Percentiles rank a stretch among this genome's conserved stretches.
Evolutionary conservation across 2,329 filamentous ascomycete genomes (phyloP).

Genomic region (Cordyceps cicadae): DNA sequence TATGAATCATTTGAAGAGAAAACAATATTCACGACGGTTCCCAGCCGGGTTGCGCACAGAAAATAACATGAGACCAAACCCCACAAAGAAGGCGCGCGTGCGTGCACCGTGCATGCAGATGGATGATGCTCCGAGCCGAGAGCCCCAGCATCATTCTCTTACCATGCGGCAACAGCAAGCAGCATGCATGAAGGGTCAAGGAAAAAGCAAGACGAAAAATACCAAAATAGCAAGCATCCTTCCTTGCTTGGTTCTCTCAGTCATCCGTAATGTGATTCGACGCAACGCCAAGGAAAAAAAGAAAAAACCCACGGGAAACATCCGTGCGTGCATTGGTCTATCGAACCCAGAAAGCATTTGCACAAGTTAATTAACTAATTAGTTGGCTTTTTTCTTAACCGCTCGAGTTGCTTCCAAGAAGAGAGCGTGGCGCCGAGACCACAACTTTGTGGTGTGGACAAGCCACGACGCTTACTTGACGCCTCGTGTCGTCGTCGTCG

Average conservation of each 20-base stretch:
- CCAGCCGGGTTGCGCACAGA: neutral
- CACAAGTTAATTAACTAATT: too few relatives aligned
- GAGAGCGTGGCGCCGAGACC: neutral
- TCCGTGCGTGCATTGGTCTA: conserved; percentile 1
- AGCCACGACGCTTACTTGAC: neutral
- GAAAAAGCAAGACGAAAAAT: neutral
- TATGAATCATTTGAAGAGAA: too few relatives aligned
- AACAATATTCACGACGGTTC: neutral
- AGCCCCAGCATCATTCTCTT: neutral
- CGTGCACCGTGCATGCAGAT: neutral
- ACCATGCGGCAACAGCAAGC: neutral
- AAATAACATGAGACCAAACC: neutral
- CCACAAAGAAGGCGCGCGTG: neutral
- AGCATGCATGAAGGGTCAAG: neutral
- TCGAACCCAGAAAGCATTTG: neutral
- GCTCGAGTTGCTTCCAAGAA: too few relatives aligned
- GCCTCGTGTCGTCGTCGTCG: neutral
- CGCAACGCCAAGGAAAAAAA: neutral
- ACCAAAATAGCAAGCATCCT: neutral
- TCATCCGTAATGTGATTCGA: neutral
- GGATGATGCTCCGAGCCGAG: too few relatives aligned
- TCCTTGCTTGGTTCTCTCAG: neutral
- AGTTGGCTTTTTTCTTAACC: too few relatives aligned
- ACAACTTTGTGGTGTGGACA: neutral
- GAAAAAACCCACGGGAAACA: neutral